Evolutionary conservation across 179 eudicot genomes (phyloP), one percentile per base, ranked within the genome.

Genomic region (Corrigiola litoralis): DNA sequence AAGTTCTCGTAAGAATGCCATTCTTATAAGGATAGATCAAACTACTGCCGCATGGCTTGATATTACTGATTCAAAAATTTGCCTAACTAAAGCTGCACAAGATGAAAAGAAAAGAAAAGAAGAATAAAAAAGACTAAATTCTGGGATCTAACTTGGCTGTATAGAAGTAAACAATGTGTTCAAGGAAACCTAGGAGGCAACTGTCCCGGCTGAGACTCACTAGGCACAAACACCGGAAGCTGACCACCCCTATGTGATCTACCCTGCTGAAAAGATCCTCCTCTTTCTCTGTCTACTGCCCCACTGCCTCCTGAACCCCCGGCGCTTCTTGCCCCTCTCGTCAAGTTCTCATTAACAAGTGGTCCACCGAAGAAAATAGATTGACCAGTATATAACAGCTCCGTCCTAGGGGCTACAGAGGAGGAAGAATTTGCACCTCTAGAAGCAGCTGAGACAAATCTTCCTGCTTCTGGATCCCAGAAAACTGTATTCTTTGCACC

Each of bases 141-240:
- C 44, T 17, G 52, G 56, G 69, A 55, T 68, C 70, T 69, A 69
- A 74, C 34, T 58, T 28, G 52, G 67, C 61, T 50, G 18, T 61
- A 23, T 65, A 48, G 16, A 57, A 34, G 45, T 46, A 34, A 23
- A 20, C 58, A 61, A 38, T 58, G 21, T 64, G 51, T 60, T 82
- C 79, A 84, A 24, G 76, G 76, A 58, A 70, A 36, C 70, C 72
- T 70, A 69, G 87, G 78, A 77, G 79, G 67, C 45, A 76, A 79
- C 41, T 78, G 84, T 24, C 65, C 79, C 63, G 72, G 53, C 61
- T 81, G 87, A 50, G 92, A 79, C 74, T 91, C 91, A 73, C 90
- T 84, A 12, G 97, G 97, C 58, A 81, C 80, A 71, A 88, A 91
- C 61, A 91, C 96, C 2, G 97, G 97, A 48, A 91, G 87, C 85